Base-by-base conservation (phyloP, 805 yeast genomes). In the Lipomyces sp. region DNA sequence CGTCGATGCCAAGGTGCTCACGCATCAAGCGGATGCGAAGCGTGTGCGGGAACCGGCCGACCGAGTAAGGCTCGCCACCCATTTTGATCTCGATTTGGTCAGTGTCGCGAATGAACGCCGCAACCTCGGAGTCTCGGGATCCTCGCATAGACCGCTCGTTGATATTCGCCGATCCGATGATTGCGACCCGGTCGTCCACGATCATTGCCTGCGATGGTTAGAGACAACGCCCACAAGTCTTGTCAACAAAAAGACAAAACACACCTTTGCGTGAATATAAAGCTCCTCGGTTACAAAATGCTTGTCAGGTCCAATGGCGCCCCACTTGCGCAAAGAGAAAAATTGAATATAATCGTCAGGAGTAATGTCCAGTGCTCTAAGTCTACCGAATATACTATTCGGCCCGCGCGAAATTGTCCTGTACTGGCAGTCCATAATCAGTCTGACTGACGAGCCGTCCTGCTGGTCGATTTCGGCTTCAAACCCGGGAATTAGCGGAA, bases 401-500 rank as follows among this genome's bases (percentile, higher is more conserved):
- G 83, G 77, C 2, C 98, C 98, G 63, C 95, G 79, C 0, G 95
- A 86, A 18, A 93, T 93, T 2, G 96, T 84, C 81, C 87, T 82
- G 67, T 81, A 93, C 69, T 93, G 98, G 64, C 97, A 89, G 69
- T 89, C 91, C 93, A 91, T 90, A 59, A 93, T 95, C 23, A 93
- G 83, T 63, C 99, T 80, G 3, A 93, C 89, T n/a, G 95, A 80
- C 0, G 96, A 85, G 1, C 96, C 98, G 59, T 89, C 96, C 14
- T 93, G 85, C 56, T 85, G 80, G 64, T 91, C 98, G 19, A 95
- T 95, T 58, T 88, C 86, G 24, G 95, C 82, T 63, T 85, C 93
- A 67, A 95, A 93, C 0, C 98, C 99, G 1, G 99, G 99, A 93
- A 93, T 88, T 59, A 93, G 74, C 2, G 99, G 99, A 56, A 93